These are phyloP conservation scores for Lachnellula cervina DNA, from an alignment of 2,329 filamentous ascomycete species.

Conservation along the genomic window DNA sequence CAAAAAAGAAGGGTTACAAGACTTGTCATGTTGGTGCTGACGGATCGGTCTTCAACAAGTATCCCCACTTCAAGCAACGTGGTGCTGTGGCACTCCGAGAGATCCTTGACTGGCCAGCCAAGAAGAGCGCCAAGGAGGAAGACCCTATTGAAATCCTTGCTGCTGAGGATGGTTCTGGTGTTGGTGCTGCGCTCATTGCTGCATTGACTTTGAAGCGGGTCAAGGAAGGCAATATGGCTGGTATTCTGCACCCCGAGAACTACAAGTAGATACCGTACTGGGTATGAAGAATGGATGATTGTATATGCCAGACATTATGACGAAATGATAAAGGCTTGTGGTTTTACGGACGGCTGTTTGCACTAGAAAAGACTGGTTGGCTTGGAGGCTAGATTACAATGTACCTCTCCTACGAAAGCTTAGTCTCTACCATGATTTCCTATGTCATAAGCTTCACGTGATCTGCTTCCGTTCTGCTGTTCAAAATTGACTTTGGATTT, in stretches of 20 bases:
- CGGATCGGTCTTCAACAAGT: constrained; percentile 98
- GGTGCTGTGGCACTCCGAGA: constrained; percentile 86
- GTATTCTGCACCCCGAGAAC: constrained; percentile 62
- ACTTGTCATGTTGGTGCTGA: constrained; percentile 93
- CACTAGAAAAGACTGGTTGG: too few relatives aligned
- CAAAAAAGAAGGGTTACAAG: constrained; percentile 89
- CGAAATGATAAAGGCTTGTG: too few relatives aligned
- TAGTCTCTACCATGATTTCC: too few relatives aligned
- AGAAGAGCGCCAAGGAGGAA: constrained; percentile 63
- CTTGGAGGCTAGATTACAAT: too few relatives aligned
- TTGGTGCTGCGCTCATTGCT: constrained; percentile 94
- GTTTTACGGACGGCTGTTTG: too few relatives aligned
- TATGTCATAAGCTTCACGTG: too few relatives aligned
- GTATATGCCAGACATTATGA: too few relatives aligned
- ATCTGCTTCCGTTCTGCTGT: too few relatives aligned
- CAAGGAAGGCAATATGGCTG: constrained; percentile 56
- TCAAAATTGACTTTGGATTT: too few relatives aligned
- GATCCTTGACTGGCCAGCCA: constrained; percentile 88
- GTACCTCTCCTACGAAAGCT: too few relatives aligned
- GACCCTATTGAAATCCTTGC: constrained; percentile 84
- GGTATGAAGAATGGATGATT: too few relatives aligned
- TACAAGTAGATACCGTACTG: constrained; percentile 37
- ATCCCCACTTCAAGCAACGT: constrained; percentile 93
- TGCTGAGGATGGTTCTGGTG: constrained; percentile 93
- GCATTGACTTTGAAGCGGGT: constrained; percentile 62